Conservation (phyloP, 2,329 filamentous ascomycete genomes). For the Nemania sp. region DNA sequence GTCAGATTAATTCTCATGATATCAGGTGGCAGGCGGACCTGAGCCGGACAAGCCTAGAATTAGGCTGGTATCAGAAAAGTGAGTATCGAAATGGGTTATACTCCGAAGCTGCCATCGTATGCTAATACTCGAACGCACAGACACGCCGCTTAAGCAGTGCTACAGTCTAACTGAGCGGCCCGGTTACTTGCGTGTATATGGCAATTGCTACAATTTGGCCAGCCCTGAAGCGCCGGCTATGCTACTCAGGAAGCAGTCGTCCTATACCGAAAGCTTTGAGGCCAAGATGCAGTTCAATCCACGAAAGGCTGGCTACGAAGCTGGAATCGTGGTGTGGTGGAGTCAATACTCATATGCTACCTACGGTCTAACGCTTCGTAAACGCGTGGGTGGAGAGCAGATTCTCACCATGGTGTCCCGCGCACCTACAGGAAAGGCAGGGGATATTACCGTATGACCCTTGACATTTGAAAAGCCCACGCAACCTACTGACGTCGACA, state of each 20-base stretch:
- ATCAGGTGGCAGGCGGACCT: conserved; percentile 44
- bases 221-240: conserved; percentile 56
- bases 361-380: conserved; percentile 36
- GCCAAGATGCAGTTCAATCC: conserved; percentile 53
- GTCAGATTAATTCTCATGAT: conserved; percentile 41
- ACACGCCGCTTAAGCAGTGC: conserved; percentile 53
- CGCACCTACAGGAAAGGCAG: conserved; percentile 31
- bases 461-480: too few relatives aligned
- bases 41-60: conserved; percentile 34
- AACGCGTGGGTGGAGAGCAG: conserved; percentile 5
- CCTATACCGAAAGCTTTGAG: conserved; percentile 48
- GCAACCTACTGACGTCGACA: background rate
- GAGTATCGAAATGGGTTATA: background rate
- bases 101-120: background rate
- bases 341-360: conserved; percentile 49
- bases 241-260: conserved; percentile 58
- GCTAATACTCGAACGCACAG: conserved; percentile 32
- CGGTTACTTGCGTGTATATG: conserved; percentile 52
- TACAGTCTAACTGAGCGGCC: conserved; percentile 52
- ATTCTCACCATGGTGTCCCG: conserved; percentile 27
- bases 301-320: conserved; percentile 50
- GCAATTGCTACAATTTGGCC: conserved; percentile 56
- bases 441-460: conserved; percentile 27
- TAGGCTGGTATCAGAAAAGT: conserved; percentile 49
- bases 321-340: conserved; percentile 59